Evolutionary conservation across 202 grass and related monocot genomes (phyloP).

Genomic region (Panicum hallii): DNA sequence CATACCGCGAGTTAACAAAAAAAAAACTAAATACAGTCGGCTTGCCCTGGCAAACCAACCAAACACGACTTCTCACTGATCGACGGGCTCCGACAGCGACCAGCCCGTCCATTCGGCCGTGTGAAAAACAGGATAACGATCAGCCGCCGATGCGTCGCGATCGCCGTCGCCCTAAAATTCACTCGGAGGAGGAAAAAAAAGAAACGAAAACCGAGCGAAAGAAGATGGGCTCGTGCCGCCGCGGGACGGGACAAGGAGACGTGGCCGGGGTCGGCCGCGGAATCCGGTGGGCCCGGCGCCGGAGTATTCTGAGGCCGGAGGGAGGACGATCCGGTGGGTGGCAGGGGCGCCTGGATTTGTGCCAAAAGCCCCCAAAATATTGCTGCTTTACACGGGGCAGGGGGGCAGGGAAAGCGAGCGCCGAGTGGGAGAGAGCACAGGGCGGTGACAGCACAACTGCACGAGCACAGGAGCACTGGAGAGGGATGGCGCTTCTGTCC

Average conservation of each 20-base stretch:
- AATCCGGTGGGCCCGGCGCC: neutral
- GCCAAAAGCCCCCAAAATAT: slow-evolving; percentile 38
- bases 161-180: neutral
- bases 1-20: too few relatives aligned
- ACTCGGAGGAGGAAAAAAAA: neutral
- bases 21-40: too few relatives aligned
- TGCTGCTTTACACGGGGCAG: slow-evolving; percentile 11
- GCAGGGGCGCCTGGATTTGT: slow-evolving; percentile 48
- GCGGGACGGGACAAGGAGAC: neutral
- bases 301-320: neutral
- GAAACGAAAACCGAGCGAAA: neutral
- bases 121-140: neutral
- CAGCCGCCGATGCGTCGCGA: neutral
- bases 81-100: neutral
- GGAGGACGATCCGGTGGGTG: neutral
- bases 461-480: neutral
- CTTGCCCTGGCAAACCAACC: neutral
- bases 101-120: neutral
- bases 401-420: slow-evolving; percentile 18
- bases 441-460: too few relatives aligned
- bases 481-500: slow-evolving; percentile 32
- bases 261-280: slow-evolving; percentile 9
- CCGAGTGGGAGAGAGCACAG: neutral
- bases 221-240: neutral
- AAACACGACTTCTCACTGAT: neutral